Evolutionary conservation across 2,329 filamentous ascomycete genomes (phyloP).

Genomic region (Fusarium anguioides): DNA sequence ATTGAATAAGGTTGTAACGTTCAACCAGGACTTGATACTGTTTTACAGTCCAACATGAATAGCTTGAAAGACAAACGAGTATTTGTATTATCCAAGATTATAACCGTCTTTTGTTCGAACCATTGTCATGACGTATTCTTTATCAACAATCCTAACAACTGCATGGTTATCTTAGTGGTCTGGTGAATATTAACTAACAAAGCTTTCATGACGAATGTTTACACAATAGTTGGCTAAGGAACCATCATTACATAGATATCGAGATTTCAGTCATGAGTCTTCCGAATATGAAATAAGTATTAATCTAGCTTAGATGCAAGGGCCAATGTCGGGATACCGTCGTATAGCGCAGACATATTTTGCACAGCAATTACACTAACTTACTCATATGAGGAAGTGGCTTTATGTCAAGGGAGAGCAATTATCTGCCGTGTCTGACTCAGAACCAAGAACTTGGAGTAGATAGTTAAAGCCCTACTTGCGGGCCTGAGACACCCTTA

Average conservation of each 20-base stretch:
- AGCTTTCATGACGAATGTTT: background rate
- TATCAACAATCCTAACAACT: background rate
- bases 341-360: too few species aligned
- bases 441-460: background rate
- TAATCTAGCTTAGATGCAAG: background rate
- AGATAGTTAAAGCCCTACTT: background rate
- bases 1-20: background rate
- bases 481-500: background rate
- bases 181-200: background rate
- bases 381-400: background rate
- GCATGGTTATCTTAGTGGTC: fast-evolving
- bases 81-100: background rate
- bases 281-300: background rate
- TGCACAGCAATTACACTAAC: background rate
- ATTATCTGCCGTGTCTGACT: background rate
- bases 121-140: background rate
- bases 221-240: background rate
- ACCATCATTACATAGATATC: background rate
- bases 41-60: background rate
- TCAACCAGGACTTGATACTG: background rate
- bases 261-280: background rate
- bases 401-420: background rate
- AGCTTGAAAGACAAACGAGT: background rate
- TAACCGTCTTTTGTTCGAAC: background rate
- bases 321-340: background rate